phyloP scores from a whole-genome alignment of 306 rosid species.

The Glycine latifolia region DNA sequence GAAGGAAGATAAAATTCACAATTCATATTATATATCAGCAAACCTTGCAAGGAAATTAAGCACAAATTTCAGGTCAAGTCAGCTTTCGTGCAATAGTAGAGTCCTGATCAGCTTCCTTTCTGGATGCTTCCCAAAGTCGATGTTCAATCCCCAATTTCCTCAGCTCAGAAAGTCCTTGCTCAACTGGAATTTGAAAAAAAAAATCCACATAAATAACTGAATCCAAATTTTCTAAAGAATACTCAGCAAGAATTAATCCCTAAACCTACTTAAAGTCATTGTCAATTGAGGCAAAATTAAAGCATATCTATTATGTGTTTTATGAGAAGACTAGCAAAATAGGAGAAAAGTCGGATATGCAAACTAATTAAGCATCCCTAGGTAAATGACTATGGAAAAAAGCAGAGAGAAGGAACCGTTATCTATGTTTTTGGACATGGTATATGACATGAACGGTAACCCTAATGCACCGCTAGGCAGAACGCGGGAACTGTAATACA shows the following conservation, averaged over 20 bases:
- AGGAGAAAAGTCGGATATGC: slow-evolving; percentile 26
- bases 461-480: neutral
- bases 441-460: neutral
- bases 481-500: too few species aligned
- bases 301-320: neutral
- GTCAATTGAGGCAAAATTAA: slow-evolving; percentile 27
- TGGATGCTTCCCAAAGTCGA: slow-evolving; percentile 93
- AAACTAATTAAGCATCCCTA: slow-evolving; percentile 20
- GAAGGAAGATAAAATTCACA: slow-evolving; percentile 38
- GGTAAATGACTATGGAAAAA: slow-evolving; percentile 27
- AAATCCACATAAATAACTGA: slow-evolving; percentile 23
- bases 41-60: slow-evolving; percentile 30
- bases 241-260: slow-evolving; percentile 27
- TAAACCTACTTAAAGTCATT: slow-evolving; percentile 32
- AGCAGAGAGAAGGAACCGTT: slow-evolving; percentile 23
- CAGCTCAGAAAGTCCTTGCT: slow-evolving; percentile 87
- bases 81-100: slow-evolving; percentile 38
- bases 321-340: slow-evolving; percentile 1
- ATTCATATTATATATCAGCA: slow-evolving; percentile 26
- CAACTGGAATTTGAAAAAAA: slow-evolving; percentile 61
- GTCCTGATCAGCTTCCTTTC: slow-evolving; percentile 76
- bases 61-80: slow-evolving; percentile 26
- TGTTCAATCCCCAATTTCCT: slow-evolving; percentile 88
- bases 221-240: neutral
- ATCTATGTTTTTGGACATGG: neutral